These are phyloP conservation scores for Mycena amicta DNA, from an alignment of 768 basidiomycete species.

Conservation along the genomic window DNA sequence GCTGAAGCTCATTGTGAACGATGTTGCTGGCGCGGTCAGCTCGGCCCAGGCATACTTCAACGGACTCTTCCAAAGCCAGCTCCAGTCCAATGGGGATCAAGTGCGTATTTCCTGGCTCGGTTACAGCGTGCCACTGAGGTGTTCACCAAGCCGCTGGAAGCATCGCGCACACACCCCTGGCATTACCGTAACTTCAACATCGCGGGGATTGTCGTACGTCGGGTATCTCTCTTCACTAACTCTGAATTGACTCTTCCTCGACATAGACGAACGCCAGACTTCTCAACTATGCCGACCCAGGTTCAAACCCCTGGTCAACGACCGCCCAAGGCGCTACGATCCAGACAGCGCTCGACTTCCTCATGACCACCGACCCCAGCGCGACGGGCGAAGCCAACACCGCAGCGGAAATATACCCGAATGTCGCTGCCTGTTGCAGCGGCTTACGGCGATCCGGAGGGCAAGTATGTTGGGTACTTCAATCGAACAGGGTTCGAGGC, in stretches of 20 bases:
- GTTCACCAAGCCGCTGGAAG: slow-evolving; percentile 60
- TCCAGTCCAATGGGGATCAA: slow-evolving; percentile 59
- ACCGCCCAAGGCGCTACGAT: slow-evolving; percentile 57
- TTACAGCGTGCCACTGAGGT: too few species aligned
- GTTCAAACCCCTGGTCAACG: slow-evolving; percentile 49
- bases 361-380: slow-evolving; percentile 49
- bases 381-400: slow-evolving; percentile 37
- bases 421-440: slow-evolving; percentile 59
- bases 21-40: slow-evolving; percentile 49
- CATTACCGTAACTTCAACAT: slow-evolving; percentile 74
- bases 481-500: slow-evolving; percentile 32
- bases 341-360: slow-evolving; percentile 59
- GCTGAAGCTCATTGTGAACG: slow-evolving; percentile 55
- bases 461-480: slow-evolving; percentile 56
- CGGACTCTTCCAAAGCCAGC: slow-evolving; percentile 52
- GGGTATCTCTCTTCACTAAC: neutral
- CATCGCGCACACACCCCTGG: slow-evolving; percentile 62
- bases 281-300: slow-evolving; percentile 47
- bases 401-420: slow-evolving; percentile 54
- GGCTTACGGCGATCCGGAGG: slow-evolving; percentile 58
- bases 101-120: too few species aligned
- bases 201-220: slow-evolving; percentile 64
- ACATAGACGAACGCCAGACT: slow-evolving; percentile 59
- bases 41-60: slow-evolving; percentile 55
- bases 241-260: neutral